Evolutionary conservation across 805 yeast species (phyloP).

Genomic region (Candida suzukii): DNA sequence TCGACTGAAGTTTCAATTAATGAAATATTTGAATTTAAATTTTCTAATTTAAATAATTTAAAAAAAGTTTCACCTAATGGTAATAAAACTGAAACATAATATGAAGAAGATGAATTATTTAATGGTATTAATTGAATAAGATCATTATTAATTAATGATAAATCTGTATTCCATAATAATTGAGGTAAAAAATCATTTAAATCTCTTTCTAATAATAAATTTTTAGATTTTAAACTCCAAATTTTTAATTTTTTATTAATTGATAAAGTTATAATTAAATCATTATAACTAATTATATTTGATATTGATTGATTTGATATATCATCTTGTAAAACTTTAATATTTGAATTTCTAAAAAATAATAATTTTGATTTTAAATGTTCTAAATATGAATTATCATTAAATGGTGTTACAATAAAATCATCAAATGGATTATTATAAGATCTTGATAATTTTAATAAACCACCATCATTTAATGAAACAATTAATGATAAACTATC

Average conservation of each 20-base stretch:
- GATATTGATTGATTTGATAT: slow-evolving; percentile 14
- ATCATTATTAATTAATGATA: slow-evolving; percentile 9
- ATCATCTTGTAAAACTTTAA: neutral
- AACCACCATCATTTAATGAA: slow-evolving; percentile 70
- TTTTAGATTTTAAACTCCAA: slow-evolving; percentile 46
- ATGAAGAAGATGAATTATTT: neutral
- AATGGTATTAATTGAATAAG: neutral
- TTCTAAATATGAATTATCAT: slow-evolving; percentile 41
- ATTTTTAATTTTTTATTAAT: slow-evolving; percentile 47
- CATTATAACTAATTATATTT: slow-evolving; percentile 10
- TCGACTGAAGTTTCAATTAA: neutral
- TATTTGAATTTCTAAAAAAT: slow-evolving; percentile 1
- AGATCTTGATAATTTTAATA: slow-evolving; percentile 44
- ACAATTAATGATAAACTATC: slow-evolving; percentile 41
- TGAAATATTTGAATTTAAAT: slow-evolving; percentile 2
- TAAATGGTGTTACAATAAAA: slow-evolving; percentile 32
- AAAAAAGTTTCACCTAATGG: slow-evolving; percentile 18
- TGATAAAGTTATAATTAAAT: slow-evolving; percentile 35
- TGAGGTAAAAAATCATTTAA: slow-evolving; percentile 17
- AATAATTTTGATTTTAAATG: slow-evolving; percentile 23
- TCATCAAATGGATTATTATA: slow-evolving; percentile 6
- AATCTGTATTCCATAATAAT: neutral
- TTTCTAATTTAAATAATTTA: slow-evolving; percentile 16
- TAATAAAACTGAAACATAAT: slow-evolving; percentile 15
- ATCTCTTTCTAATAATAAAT: slow-evolving; percentile 11